Percentiles rank a stretch among this genome's conserved stretches.
phyloP scores from a whole-genome alignment of 176 grass and related monocot species.

The Rhipidocladum racemiflorum region DNA sequence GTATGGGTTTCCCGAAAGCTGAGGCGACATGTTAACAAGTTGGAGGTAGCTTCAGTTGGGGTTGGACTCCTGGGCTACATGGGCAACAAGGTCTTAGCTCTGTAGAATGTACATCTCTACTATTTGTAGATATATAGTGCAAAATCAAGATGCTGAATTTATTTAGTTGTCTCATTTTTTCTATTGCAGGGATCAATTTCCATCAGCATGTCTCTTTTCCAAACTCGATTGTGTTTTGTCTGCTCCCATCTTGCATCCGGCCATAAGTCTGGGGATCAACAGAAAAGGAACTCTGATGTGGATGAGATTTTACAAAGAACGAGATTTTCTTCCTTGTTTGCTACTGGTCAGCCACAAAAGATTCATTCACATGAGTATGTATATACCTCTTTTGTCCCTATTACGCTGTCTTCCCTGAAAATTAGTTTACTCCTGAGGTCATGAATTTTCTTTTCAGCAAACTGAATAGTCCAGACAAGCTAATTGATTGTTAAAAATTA shows the following conservation, averaged over 20 bases:
- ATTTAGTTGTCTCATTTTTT: background rate
- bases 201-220: constrained; percentile 64
- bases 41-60: constrained; percentile 63
- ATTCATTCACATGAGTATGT: constrained; percentile 72
- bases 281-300: constrained; percentile 55
- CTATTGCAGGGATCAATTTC: constrained; percentile 58
- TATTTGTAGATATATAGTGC: no score
- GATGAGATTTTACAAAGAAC: constrained; percentile 56
- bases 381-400: background rate
- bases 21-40: constrained; percentile 37
- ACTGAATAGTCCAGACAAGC: background rate
- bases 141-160: background rate
- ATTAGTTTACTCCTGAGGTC: background rate
- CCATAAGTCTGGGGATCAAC: constrained; percentile 50
- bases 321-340: constrained; percentile 44
- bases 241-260: constrained; percentile 71
- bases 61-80: constrained; percentile 72
- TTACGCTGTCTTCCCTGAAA: constrained; percentile 1
- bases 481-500: background rate
- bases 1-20: constrained; percentile 60
- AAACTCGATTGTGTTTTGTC: constrained; percentile 68
- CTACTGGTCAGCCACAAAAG: constrained; percentile 32
- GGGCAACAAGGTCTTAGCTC: constrained; percentile 59
- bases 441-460: background rate
- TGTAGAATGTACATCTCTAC: no score